These are phyloP conservation scores for Fusarium heterosporum DNA, from an alignment of 2,329 filamentous ascomycete genomes.

Conservation along the genomic window DNA sequence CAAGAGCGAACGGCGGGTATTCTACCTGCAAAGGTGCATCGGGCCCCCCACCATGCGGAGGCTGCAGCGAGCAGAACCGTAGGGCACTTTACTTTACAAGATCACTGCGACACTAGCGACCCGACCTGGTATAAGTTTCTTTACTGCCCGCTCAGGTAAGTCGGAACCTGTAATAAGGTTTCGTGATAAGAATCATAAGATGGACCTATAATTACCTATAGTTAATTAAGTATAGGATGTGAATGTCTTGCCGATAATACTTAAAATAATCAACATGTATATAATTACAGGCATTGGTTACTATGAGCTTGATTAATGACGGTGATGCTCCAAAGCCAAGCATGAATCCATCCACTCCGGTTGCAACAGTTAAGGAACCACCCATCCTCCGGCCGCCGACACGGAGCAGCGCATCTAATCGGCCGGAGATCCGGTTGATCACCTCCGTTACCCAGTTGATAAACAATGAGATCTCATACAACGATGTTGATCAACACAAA, in stretches of 20 bases:
- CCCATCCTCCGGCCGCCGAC: conserved; percentile 26
- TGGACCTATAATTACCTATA: background rate
- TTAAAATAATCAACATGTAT: background rate
- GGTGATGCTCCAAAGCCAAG: conserved; percentile 15
- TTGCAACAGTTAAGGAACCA: conserved; percentile 2
- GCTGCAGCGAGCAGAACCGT: conserved; percentile 26
- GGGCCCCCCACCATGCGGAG: conserved; percentile 38
- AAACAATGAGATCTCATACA: background rate
- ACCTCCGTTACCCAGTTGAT: conserved; percentile 25
- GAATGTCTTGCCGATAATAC: background rate
- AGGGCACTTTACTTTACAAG: conserved; percentile 34
- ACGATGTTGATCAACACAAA: background rate
- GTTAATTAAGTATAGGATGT: background rate
- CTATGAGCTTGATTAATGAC: background rate
- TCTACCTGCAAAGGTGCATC: conserved; percentile 32
- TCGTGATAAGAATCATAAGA: background rate
- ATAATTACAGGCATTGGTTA: background rate
- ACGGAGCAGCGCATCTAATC: conserved; percentile 27
- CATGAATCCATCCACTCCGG: background rate
- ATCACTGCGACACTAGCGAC: conserved; percentile 27
- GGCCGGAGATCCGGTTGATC: conserved; percentile 26
- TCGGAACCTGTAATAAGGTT: conserved; percentile 4
- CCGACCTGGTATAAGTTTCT: conserved; percentile 2
- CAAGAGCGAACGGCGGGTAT: conserved; percentile 21
- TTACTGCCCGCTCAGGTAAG: conserved; percentile 12